phyloP scores from a whole-genome alignment of 495 filamentous ascomycete genomes.

The Aeminium ludgeri region DNA sequence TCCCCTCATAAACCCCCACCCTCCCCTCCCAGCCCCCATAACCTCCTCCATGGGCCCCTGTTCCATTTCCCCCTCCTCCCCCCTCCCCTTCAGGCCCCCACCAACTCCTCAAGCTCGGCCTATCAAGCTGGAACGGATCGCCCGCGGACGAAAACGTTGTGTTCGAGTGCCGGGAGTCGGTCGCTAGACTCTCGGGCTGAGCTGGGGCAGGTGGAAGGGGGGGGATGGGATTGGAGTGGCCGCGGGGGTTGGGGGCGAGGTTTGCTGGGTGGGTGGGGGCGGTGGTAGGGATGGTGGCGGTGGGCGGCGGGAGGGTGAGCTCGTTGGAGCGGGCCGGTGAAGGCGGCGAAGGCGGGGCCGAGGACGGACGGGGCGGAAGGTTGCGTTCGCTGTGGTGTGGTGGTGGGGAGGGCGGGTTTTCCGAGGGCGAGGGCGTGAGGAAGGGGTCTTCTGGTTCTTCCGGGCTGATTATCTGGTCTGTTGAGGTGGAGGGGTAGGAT shows the following conservation, averaged over 20 bases:
- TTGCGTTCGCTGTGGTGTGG: neutral
- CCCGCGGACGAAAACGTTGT: slow-evolving; percentile 3
- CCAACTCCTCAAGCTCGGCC: slow-evolving; percentile 6
- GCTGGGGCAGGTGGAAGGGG: neutral
- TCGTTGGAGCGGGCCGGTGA: no score
- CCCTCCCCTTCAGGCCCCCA: neutral
- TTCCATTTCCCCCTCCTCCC: neutral
- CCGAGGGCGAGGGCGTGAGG: slow-evolving; percentile 13
- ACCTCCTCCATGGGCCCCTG: no score
- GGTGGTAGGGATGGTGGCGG: neutral
- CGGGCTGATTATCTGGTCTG: slow-evolving; percentile 4
- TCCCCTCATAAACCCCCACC: slow-evolving; percentile 1
- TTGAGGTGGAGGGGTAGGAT: slow-evolving; percentile 6
- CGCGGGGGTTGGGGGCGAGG: slow-evolving; percentile 6
- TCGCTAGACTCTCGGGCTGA: neutral
- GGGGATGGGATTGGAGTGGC: slow-evolving; percentile 9
- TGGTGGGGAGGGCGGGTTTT: neutral
- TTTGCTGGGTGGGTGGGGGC: slow-evolving; percentile 7
- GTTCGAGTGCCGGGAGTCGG: neutral
- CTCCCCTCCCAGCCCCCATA: no score
- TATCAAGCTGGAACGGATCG: slow-evolving; percentile 13
- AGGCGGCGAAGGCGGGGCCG: no score
- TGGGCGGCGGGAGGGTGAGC: no score
- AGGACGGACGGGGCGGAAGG: no score
- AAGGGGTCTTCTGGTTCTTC: slow-evolving; percentile 13